Percentiles rank a stretch among this genome's conserved stretches.
These are phyloP conservation scores for Ganoderma lingzhi DNA, from an alignment of 1,284 basidiomycete species.

Conservation along the genomic window DNA sequence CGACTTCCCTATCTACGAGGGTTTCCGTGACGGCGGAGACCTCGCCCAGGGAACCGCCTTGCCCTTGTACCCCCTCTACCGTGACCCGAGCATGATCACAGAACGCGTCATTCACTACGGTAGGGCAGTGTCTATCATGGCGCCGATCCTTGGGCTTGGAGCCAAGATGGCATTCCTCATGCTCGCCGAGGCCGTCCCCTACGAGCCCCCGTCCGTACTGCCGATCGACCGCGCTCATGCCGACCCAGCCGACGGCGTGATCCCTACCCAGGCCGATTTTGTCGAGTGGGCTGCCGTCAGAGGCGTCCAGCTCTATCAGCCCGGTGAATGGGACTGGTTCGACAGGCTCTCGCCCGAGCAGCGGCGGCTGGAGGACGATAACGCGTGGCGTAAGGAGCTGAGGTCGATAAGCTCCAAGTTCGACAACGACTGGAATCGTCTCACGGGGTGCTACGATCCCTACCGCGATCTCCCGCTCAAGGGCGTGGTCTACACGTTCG, in stretches of 20 bases:
- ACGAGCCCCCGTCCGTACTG: slow-evolving; percentile 54
- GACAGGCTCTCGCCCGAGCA: slow-evolving; percentile 39
- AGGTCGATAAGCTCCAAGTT: slow-evolving; percentile 50
- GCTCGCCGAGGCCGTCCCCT: slow-evolving; percentile 57
- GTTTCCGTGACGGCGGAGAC: slow-evolving; percentile 30
- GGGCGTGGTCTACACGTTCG: slow-evolving; percentile 57
- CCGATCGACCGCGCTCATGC: slow-evolving; percentile 56
- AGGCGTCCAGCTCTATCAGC: slow-evolving; percentile 41
- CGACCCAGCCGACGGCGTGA: slow-evolving; percentile 37
- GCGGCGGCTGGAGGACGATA: slow-evolving; percentile 39
- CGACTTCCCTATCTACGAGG: slow-evolving; percentile 53
- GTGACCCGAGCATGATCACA: slow-evolving; percentile 40
- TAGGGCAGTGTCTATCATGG: slow-evolving; percentile 46
- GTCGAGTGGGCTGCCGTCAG: slow-evolving; percentile 60
- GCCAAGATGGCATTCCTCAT: slow-evolving; percentile 72
- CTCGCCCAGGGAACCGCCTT: slow-evolving; percentile 44
- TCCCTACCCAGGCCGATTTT: slow-evolving; percentile 66
- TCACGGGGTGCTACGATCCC: slow-evolving; percentile 56
- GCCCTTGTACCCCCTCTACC: slow-evolving; percentile 62
- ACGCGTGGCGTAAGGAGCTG: slow-evolving; percentile 37
- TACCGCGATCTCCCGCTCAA: slow-evolving; percentile 48
- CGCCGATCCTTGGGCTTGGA: slow-evolving; percentile 61
- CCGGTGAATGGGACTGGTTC: slow-evolving; percentile 52
- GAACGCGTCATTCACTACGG: slow-evolving; percentile 50
- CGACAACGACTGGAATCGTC: slow-evolving; percentile 69